phyloP scores from a whole-genome alignment of 768 basidiomycete species.

The Ramaria sp. region DNA sequence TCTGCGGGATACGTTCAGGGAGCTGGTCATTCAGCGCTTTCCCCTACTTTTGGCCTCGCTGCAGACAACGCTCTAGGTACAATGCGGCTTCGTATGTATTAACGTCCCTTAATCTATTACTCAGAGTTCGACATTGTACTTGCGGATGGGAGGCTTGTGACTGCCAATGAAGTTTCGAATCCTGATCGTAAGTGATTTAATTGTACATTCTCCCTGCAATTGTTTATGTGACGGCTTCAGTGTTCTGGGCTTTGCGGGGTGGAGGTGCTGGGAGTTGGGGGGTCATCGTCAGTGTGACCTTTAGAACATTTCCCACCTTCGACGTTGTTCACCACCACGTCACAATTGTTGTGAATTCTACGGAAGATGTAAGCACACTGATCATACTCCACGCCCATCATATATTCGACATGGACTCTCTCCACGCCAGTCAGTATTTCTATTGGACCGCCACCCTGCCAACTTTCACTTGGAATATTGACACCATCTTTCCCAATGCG shows the following conservation, averaged over 20 bases:
- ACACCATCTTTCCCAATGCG: conserved; percentile 16
- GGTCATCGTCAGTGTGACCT: conserved; percentile 25
- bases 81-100: neutral
- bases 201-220: neutral
- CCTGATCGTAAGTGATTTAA: conserved; percentile 15
- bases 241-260: conserved; percentile 6
- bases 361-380: conserved; percentile 17
- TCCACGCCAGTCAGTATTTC: conserved; percentile 23
- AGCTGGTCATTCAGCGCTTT: conserved; percentile 20
- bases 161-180: conserved; percentile 18
- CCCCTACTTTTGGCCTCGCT: conserved; percentile 18
- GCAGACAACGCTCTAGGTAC: conserved; percentile 18
- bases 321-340: conserved; percentile 14
- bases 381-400: conserved; percentile 24
- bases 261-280: conserved; percentile 24
- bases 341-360: conserved; percentile 12
- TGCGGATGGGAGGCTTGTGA: conserved; percentile 20
- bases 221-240: neutral
- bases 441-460: conserved; percentile 3
- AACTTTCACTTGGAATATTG: neutral
- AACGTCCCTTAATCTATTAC: neutral
- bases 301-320: conserved; percentile 25
- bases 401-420: conserved; percentile 24
- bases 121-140: conserved; percentile 21
- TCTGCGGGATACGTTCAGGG: conserved; percentile 25